Percentiles rank a stretch among this genome's conserved stretches.
Evolutionary conservation across 495 filamentous ascomycete species (phyloP).

Genomic region (Trichoderma orchidacearum): DNA sequence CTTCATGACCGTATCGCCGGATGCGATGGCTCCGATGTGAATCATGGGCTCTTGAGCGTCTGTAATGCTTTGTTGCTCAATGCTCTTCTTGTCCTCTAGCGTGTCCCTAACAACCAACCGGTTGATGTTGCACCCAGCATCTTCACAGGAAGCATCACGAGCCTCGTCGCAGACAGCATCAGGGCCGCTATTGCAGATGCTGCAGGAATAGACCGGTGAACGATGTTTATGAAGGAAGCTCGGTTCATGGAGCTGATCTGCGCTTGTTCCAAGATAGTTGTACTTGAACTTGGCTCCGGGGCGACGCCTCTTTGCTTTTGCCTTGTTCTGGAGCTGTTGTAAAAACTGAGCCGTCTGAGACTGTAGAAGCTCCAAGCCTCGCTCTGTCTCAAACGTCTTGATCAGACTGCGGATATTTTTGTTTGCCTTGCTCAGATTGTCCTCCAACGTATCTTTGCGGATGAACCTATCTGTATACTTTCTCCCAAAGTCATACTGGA

Average conservation of each 20-base stretch:
- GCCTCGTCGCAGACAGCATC: not conserved
- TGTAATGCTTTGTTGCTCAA: not conserved
- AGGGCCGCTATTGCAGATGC: not conserved
- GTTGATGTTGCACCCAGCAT: not conserved
- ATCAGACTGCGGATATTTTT: not conserved
- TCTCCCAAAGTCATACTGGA: not conserved
- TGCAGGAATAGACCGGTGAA: not conserved
- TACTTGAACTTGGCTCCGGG: not conserved
- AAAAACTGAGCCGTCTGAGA: not conserved
- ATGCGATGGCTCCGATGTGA: not conserved
- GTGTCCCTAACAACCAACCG: too few species aligned
- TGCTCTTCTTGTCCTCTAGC: too few species aligned
- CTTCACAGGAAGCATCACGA: not conserved
- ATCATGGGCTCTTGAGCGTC: not conserved
- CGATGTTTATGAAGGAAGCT: not conserved
- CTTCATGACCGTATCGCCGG: not conserved
- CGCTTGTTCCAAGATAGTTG: not conserved
- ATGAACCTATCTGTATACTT: not conserved
- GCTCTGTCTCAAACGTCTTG: not conserved
- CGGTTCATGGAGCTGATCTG: not conserved
- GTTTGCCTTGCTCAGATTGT: not conserved
- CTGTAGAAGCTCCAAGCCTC: not conserved
- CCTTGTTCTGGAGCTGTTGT: not conserved
- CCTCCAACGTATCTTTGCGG: not conserved
- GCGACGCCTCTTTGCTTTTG: not conserved